A percentile compares a stretch with the other conserved stretches of the same genome.
Conservation (phyloP, 441 rosid genomes). For the Euphorbia corollata region DNA sequence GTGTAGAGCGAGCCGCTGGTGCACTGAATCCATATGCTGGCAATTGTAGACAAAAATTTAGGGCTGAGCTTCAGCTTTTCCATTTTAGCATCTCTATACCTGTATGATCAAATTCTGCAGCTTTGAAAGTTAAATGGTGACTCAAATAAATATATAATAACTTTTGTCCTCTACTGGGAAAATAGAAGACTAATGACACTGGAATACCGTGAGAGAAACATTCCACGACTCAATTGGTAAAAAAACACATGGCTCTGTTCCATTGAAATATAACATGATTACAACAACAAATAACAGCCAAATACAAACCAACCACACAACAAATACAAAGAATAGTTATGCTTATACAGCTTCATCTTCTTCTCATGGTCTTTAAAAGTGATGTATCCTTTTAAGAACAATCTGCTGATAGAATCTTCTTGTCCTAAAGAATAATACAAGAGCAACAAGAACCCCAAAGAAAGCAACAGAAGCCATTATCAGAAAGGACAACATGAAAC, state of each 20-base stretch:
- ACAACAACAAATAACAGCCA: no score
- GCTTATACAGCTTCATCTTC: no score
- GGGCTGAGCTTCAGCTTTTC: constrained; percentile 16
- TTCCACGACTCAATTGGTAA: no score
- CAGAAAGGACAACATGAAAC: constrained; percentile 66
- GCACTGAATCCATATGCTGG: constrained; percentile 42
- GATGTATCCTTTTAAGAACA: constrained; percentile 35
- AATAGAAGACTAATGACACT: no score
- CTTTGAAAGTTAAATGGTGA: background rate
- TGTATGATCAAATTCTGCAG: background rate
- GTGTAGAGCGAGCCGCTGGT: constrained; percentile 40
- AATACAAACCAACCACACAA: no score
- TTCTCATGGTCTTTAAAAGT: constrained; percentile 10
- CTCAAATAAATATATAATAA: no score
- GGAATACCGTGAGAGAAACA: no score
- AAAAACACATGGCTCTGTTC: background rate
- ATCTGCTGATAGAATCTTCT: constrained; percentile 46
- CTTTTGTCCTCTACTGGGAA: background rate
- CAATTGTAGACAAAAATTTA: constrained; percentile 31
- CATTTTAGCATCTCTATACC: background rate
- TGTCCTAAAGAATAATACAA: constrained; percentile 46
- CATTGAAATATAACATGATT: no score
- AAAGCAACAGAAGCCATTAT: constrained; percentile 58
- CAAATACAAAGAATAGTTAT: background rate
- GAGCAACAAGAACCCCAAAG: constrained; percentile 51